These are phyloP conservation scores for Picochlorum costavermella DNA, from an alignment of 139 green algal species.

Conservation along the genomic window DNA sequence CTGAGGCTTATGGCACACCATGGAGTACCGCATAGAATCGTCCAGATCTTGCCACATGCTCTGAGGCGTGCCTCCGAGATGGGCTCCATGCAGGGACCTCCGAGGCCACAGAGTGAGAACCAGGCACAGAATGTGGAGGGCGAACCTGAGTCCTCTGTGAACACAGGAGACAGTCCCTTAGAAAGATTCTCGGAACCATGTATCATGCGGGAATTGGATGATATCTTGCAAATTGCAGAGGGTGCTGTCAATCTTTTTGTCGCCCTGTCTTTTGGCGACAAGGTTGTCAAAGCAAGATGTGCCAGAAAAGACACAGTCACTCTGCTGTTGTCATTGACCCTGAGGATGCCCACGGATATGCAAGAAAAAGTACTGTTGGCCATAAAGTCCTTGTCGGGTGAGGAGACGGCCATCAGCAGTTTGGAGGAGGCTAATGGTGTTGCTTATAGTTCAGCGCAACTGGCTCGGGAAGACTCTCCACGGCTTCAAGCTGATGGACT, in stretches of 20 bases:
- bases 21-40: slow-evolving; percentile 5
- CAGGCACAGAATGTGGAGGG: neutral
- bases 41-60: slow-evolving; percentile 7
- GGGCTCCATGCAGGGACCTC: neutral
- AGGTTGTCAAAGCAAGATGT: slow-evolving; percentile 56
- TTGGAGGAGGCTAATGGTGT: slow-evolving; percentile 28
- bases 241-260: slow-evolving; percentile 6
- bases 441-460: slow-evolving; percentile 38
- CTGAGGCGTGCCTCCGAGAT: slow-evolving; percentile 18
- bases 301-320: slow-evolving; percentile 20
- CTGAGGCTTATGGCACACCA: slow-evolving; percentile 25
- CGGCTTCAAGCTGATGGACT: slow-evolving; percentile 54
- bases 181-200: neutral
- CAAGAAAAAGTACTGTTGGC: slow-evolving; percentile 12
- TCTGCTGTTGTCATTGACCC: slow-evolving; percentile 7
- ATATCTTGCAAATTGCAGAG: neutral
- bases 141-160: neutral
- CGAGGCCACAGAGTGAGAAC: neutral
- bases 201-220: neutral
- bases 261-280: slow-evolving; percentile 37
- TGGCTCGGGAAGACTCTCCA: slow-evolving; percentile 6
- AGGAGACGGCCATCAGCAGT: slow-evolving; percentile 44
- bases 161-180: too few relatives aligned
- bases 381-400: slow-evolving; percentile 18
- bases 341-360: slow-evolving; percentile 2